These are phyloP conservation scores for Amanita pseudoporphyria DNA, from an alignment of 768 basidiomycete species.

Conservation along the genomic window DNA sequence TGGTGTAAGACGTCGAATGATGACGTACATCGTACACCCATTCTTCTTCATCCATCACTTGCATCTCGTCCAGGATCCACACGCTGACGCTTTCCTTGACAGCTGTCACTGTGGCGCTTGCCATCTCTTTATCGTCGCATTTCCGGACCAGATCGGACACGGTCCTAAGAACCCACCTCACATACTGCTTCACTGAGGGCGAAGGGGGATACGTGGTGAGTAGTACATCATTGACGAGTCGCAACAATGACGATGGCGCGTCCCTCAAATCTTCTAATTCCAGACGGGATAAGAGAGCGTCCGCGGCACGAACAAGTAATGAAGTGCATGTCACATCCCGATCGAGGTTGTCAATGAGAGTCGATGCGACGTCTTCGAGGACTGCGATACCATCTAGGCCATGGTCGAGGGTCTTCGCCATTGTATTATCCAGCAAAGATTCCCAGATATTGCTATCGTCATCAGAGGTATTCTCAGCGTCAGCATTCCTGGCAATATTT, in stretches of 20 bases:
- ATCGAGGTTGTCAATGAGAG: slow-evolving; percentile 26
- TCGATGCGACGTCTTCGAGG: slow-evolving; percentile 45
- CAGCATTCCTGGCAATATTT: slow-evolving; percentile 22
- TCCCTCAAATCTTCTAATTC: slow-evolving; percentile 40
- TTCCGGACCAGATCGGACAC: slow-evolving; percentile 43
- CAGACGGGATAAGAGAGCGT: slow-evolving; percentile 48
- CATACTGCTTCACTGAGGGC: slow-evolving; percentile 38
- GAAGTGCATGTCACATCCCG: slow-evolving; percentile 29
- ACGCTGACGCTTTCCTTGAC: slow-evolving; percentile 44
- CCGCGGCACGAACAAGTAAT: slow-evolving; percentile 42
- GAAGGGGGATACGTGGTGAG: slow-evolving; percentile 58
- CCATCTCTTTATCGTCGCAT: slow-evolving; percentile 38
- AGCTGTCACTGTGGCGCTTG: slow-evolving; percentile 33
- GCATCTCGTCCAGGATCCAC: slow-evolving; percentile 58
- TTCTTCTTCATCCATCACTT: slow-evolving; percentile 40
- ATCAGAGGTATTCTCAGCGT: slow-evolving; percentile 41
- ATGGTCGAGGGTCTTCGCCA: slow-evolving; percentile 50
- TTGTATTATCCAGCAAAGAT: slow-evolving; percentile 37
- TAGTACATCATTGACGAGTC: slow-evolving; percentile 53
- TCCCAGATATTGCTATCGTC: slow-evolving; percentile 57
- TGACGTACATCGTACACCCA: slow-evolving; percentile 50
- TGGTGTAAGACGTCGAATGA: neutral
- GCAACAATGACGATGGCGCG: slow-evolving; percentile 43
- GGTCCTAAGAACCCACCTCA: slow-evolving; percentile 54
- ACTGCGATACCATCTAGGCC: slow-evolving; percentile 44